Evolutionary conservation across 2,329 filamentous ascomycete species (phyloP).

Genomic region (Fusarium nisikadoi): DNA sequence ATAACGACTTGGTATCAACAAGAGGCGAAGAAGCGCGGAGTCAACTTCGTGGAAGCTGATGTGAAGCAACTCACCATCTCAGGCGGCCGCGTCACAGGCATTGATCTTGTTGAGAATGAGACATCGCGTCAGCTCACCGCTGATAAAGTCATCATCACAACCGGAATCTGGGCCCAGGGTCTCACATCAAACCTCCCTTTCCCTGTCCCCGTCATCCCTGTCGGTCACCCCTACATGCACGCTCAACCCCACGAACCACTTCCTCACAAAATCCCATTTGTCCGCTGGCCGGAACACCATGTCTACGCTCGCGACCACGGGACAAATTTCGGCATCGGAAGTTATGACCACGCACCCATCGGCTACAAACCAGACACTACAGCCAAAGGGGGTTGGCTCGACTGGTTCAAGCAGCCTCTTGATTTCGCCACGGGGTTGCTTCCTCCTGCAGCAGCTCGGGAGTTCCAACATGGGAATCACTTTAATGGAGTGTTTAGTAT

Average conservation of each 20-base stretch:
- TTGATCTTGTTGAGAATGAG: not conserved
- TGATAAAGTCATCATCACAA: slow-evolving; percentile 38
- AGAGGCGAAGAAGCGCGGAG: slow-evolving; percentile 15
- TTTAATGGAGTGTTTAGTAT: slow-evolving; percentile 44
- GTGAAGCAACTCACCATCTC: slow-evolving; percentile 16
- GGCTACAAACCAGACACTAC: slow-evolving; percentile 11
- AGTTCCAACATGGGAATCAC: slow-evolving; percentile 12
- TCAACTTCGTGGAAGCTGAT: slow-evolving; percentile 13
- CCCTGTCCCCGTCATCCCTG: slow-evolving; percentile 37
- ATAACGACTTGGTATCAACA: slow-evolving; percentile 36
- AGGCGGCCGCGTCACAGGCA: not conserved
- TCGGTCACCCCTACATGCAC: slow-evolving; percentile 40
- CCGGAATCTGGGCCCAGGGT: slow-evolving; percentile 40
- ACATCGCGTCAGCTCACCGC: slow-evolving; percentile 2
- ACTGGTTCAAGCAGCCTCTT: slow-evolving; percentile 28
- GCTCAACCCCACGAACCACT: not conserved
- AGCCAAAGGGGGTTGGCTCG: slow-evolving; percentile 33
- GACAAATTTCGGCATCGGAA: slow-evolving; percentile 33
- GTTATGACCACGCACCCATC: slow-evolving; percentile 35
- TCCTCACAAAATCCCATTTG: slow-evolving; percentile 9
- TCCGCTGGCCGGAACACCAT: slow-evolving; percentile 40
- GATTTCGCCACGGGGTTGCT: slow-evolving; percentile 17
- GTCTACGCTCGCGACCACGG: slow-evolving; percentile 41
- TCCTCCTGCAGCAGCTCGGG: slow-evolving; percentile 1
- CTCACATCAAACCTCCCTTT: slow-evolving; percentile 21